These are phyloP conservation scores for Suillus decipiens DNA, from an alignment of 768 basidiomycete species.

Conservation along the genomic window DNA sequence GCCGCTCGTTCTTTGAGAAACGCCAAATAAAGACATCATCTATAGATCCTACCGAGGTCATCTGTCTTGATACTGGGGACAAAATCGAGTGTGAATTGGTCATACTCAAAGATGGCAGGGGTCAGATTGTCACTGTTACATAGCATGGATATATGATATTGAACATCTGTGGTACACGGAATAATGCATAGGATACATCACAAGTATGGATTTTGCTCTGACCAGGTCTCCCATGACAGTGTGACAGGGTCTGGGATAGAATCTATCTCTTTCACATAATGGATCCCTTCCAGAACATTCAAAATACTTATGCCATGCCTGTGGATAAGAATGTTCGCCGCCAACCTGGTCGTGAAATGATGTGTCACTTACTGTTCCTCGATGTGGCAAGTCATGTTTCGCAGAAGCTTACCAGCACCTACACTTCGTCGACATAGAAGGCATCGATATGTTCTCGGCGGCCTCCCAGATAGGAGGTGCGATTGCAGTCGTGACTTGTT, in stretches of 20 bases:
- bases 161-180: background rate
- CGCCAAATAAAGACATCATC: conserved; percentile 81
- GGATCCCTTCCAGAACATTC: background rate
- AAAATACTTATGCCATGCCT: conserved; percentile 3
- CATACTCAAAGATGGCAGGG: conserved; percentile 87
- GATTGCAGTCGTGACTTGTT: conserved; percentile 4
- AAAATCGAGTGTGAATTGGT: conserved; percentile 91
- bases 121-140: conserved; percentile 89
- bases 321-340: background rate
- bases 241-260: background rate
- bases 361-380: conserved; percentile 5
- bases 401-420: background rate
- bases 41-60: conserved; percentile 85
- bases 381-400: conserved; percentile 2
- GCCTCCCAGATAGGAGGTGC: background rate
- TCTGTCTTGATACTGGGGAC: conserved; percentile 91
- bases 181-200: background rate
- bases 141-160: conserved; percentile 29
- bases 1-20: conserved; percentile 81
- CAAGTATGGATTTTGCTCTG: background rate
- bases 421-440: conserved; percentile 8
- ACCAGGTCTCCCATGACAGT: background rate
- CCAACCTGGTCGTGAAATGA: background rate
- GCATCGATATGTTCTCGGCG: background rate
- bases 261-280: conserved; percentile 9